Evolutionary conservation across 2,329 filamentous ascomycete species (phyloP).

Genomic region (Colletotrichum sp.): DNA sequence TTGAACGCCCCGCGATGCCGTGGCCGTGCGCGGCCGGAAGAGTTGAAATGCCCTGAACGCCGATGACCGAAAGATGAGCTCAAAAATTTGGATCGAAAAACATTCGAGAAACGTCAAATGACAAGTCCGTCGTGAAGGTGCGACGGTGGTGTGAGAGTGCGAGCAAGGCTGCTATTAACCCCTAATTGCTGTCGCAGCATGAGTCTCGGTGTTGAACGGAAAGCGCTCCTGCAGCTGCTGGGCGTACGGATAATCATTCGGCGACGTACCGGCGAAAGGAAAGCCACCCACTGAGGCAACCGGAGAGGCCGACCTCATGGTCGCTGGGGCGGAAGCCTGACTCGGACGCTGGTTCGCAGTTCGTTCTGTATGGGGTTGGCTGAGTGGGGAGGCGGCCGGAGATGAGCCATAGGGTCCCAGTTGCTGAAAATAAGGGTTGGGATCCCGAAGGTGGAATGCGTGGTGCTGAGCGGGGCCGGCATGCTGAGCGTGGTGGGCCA

Average conservation of each 20-base stretch:
- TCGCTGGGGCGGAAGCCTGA: constrained; percentile 35
- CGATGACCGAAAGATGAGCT: not conserved
- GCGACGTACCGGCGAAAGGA: constrained; percentile 51
- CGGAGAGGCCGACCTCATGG: constrained; percentile 46
- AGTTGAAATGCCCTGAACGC: constrained; percentile 16
- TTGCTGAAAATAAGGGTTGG: constrained; percentile 22
- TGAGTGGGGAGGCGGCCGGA: constrained; percentile 36
- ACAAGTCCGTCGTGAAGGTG: not conserved
- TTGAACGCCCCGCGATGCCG: constrained; percentile 15
- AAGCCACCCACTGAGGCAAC: constrained; percentile 50
- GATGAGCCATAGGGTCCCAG: constrained; percentile 35
- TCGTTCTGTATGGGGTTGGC: constrained; percentile 27
- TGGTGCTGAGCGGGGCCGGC: constrained; percentile 47
- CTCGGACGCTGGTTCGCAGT: constrained; percentile 34
- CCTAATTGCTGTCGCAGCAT: constrained; percentile 54
- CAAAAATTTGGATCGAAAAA: constrained; percentile 5
- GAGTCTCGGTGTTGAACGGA: constrained; percentile 51
- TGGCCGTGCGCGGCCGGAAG: constrained; percentile 6
- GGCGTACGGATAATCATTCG: constrained; percentile 44
- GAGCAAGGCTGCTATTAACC: constrained; percentile 30
- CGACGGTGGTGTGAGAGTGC: not conserved
- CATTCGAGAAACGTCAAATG: constrained; percentile 21
- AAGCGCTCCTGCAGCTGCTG: constrained; percentile 53
- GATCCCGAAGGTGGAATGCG: constrained; percentile 32
- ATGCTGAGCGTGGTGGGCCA: constrained; percentile 36